phyloP scores from a whole-genome alignment of 1,284 basidiomycete species.

The Mycosarcoma maydis region DNA sequence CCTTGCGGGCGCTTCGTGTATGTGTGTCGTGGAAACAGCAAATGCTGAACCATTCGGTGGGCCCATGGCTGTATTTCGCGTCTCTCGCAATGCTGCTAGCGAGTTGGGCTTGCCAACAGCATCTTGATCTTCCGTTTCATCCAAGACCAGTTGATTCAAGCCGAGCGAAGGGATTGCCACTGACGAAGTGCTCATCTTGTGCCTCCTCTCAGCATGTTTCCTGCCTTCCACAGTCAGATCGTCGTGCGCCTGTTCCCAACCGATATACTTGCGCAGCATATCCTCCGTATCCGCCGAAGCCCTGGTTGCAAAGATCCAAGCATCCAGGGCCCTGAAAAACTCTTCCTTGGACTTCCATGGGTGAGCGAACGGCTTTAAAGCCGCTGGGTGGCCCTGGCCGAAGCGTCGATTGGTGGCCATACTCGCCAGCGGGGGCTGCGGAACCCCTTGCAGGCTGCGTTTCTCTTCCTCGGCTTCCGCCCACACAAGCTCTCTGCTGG shows the following conservation, averaged over 20 bases:
- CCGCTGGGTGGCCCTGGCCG: slow-evolving; percentile 28
- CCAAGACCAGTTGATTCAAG: slow-evolving; percentile 11
- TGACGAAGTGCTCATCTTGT: slow-evolving; percentile 40
- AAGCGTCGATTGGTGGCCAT: slow-evolving; percentile 27
- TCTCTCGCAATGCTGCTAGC: not conserved
- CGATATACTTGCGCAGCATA: slow-evolving; percentile 38
- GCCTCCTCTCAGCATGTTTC: slow-evolving; percentile 42
- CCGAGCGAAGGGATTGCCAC: slow-evolving; percentile 10
- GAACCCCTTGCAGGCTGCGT: slow-evolving; percentile 14
- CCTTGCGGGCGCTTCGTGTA: slow-evolving; percentile 41
- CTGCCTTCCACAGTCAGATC: slow-evolving; percentile 51
- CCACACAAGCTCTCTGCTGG: slow-evolving; percentile 50
- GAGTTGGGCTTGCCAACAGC: not conserved
- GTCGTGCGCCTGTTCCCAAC: slow-evolving; percentile 44
- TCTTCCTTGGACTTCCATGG: slow-evolving; percentile 41
- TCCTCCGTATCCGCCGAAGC: slow-evolving; percentile 32
- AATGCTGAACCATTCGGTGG: slow-evolving; percentile 3
- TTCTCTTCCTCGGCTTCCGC: slow-evolving; percentile 56
- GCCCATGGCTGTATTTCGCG: not conserved
- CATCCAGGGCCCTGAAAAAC: slow-evolving; percentile 43
- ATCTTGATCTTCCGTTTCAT: not conserved
- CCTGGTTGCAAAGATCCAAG: slow-evolving; percentile 25
- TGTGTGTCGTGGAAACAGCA: slow-evolving; percentile 17
- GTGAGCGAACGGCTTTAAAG: slow-evolving; percentile 44
- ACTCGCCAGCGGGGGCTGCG: slow-evolving; percentile 9